phyloP scores from a whole-genome alignment of 495 filamentous ascomycete species.

The Trypethelium eluteriae region DNA sequence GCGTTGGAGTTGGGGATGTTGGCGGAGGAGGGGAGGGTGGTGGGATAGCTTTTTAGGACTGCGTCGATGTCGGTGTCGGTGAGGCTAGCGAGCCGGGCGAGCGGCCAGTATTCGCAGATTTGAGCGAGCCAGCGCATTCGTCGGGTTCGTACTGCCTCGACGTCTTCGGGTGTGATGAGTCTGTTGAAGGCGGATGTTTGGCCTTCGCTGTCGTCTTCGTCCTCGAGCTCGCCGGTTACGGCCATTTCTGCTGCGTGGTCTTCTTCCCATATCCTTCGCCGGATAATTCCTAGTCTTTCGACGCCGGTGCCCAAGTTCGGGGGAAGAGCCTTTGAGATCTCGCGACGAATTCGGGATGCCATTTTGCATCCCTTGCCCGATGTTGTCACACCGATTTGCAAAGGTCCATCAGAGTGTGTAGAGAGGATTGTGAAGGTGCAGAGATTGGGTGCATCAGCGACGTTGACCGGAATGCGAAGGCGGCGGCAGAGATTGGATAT shows the following conservation, averaged over 20 bases:
- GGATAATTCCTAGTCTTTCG: conserved; percentile 65
- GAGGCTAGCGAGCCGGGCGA: conserved; percentile 69
- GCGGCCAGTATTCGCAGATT: conserved; percentile 98
- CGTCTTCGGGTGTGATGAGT: conserved; percentile 63
- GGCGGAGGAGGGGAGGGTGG: conserved; percentile 13
- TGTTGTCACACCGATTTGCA: conserved; percentile 93
- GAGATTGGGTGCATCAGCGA: conserved; percentile 77
- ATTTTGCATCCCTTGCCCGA: conserved; percentile 94
- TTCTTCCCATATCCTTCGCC: conserved; percentile 72
- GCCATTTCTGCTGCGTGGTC: conserved; percentile 50
- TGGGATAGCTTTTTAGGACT: conserved; percentile 60
- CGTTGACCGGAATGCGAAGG: conserved; percentile 85
- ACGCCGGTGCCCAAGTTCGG: conserved; percentile 76
- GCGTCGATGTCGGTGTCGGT: conserved; percentile 68
- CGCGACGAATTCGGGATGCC: conserved; percentile 78
- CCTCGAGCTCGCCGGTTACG: conserved; percentile 38
- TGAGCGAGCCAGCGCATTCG: conserved; percentile 89
- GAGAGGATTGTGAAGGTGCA: conserved; percentile 87
- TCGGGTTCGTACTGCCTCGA: conserved; percentile 65
- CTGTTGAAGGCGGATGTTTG: conserved; percentile 83
- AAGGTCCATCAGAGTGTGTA: conserved; percentile 78
- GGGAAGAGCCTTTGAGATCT: conserved; percentile 74
- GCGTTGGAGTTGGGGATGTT: conserved; percentile 19
- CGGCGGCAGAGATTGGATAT: conserved; percentile 70
- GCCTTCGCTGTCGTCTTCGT: conserved; percentile 77